Evolutionary conservation across 2,329 filamentous ascomycete genomes (phyloP).

Genomic region (Cladosporium sphaerospermum): DNA sequence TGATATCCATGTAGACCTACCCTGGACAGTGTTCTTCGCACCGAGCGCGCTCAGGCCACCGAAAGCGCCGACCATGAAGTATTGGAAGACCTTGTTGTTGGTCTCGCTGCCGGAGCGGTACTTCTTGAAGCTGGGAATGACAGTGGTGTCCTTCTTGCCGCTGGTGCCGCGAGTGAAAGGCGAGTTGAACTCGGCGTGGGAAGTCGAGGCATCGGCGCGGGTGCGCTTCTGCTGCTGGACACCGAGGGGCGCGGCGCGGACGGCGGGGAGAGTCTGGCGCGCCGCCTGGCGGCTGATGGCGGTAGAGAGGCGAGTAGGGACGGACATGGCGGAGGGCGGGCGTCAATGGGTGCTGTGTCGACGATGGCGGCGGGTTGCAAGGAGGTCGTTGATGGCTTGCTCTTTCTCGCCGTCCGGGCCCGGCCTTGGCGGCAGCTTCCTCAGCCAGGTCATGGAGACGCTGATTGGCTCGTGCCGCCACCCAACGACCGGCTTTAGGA

Average conservation of each 20-base stretch:
- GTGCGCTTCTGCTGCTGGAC: constrained; percentile 36
- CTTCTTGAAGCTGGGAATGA: constrained; percentile 83
- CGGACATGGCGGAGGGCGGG: constrained; percentile 39
- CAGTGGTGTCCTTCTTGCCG: constrained; percentile 47
- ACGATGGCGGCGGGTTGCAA: constrained; percentile 8
- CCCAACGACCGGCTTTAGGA: background rate
- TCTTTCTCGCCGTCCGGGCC: background rate
- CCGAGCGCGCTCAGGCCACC: constrained; percentile 86
- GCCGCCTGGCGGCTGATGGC: constrained; percentile 43
- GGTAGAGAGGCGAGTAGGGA: constrained; percentile 42
- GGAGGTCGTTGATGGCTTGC: constrained; percentile 9
- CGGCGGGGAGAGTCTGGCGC: constrained; percentile 41
- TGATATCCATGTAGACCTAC: constrained; percentile 50
- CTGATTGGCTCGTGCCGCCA: constrained; percentile 1
- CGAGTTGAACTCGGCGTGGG: constrained; percentile 42
- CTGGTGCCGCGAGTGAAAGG: constrained; percentile 48
- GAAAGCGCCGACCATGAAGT: constrained; percentile 98
- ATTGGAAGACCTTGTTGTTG: constrained; percentile 82
- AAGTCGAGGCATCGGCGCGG: constrained; percentile 32
- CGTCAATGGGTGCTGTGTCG: constrained; percentile 12
- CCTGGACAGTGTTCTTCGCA: constrained; percentile 96
- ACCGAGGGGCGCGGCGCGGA: constrained; percentile 38
- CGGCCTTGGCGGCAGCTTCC: background rate
- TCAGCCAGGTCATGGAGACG: background rate
- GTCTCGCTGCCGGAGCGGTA: constrained; percentile 69